phyloP scores from a whole-genome alignment of 2,329 filamentous ascomycete species.

The Elsinoe ampelina region DNA sequence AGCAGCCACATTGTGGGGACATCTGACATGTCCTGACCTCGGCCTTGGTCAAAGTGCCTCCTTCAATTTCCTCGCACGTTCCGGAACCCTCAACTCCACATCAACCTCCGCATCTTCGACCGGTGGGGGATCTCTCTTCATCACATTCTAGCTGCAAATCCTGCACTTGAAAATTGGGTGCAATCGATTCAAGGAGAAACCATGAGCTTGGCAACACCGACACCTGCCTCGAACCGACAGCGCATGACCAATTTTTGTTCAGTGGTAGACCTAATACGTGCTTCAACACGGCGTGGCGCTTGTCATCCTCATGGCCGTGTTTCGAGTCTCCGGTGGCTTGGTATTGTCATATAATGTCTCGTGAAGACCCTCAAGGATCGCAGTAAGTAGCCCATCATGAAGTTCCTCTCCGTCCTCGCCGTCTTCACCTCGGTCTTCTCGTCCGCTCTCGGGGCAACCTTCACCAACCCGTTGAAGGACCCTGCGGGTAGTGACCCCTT shows the following conservation, averaged over 20 bases:
- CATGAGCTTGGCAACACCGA: background rate
- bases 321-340: slow-evolving; percentile 3
- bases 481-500: slow-evolving; percentile 46
- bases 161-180: background rate
- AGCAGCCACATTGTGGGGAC: background rate
- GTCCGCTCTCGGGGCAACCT: slow-evolving; percentile 30
- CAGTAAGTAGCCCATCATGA: slow-evolving; percentile 19
- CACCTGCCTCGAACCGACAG: background rate
- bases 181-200: background rate
- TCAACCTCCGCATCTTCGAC: background rate
- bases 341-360: background rate
- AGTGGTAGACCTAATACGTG: background rate
- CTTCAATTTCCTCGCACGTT: slow-evolving; percentile 1
- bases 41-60: background rate
- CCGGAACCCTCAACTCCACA: background rate
- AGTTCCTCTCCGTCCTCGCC: slow-evolving; percentile 10
- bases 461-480: slow-evolving; percentile 44
- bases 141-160: background rate
- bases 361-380: slow-evolving; percentile 20
- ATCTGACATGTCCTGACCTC: background rate
- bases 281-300: background rate
- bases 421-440: slow-evolving; percentile 11
- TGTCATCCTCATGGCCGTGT: background rate
- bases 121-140: background rate
- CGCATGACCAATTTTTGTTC: background rate